Evolutionary conservation across 352 stramenopile genomes (phyloP), one percentile per base, ranked within the genome.

Genomic region (Globisporangium paddicum): DNA sequence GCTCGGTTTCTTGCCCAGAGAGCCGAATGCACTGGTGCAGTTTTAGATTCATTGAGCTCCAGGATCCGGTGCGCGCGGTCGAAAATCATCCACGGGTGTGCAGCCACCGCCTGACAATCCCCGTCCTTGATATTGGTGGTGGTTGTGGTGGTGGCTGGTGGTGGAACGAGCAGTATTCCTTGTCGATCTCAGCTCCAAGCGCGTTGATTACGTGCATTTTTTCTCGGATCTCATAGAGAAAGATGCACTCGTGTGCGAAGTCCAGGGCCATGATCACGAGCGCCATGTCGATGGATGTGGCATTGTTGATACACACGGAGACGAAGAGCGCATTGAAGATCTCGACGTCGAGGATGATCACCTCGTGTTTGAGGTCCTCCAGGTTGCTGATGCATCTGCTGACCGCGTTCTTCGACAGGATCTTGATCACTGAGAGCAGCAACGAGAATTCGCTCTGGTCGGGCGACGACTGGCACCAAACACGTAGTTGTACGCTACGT

Each of bases 281-380:
- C 18, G 41, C 18, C 41, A n/a, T 28, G 41, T 4, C 26, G 41
- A 26, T 18, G n/a, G 41, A 47, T 0, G n/a, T 47, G 8, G 7
- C 23, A 9, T n/a, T 47, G 41, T 47, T 28, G 41, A 78, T 68
- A 38, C 67, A 76, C 21, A 68, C 75, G 1, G 67, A 60, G 47
- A 74, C 62, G 45, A 81, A 81, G 0, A 81, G 52, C 11, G 72
- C 62, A 25, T 67, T 71, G 34, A 73, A 76, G 16, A 81, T 63
- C 28, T 76, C 63, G 14, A 77, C 56, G n/a, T 72, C 75, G 59
- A 77, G 65, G 3, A 74, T 54, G 10, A 78, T 60, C 54, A 49
- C 30, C 19, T 63, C 62, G 8, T 55, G 63, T 5, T 56, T 72
- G 5, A 46, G 41, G 23, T 71, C 72, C 14, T 70, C 59, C 6